These are phyloP conservation scores for Ustulina deusta DNA, from an alignment of 2,329 filamentous ascomycete genomes.

Conservation along the genomic window DNA sequence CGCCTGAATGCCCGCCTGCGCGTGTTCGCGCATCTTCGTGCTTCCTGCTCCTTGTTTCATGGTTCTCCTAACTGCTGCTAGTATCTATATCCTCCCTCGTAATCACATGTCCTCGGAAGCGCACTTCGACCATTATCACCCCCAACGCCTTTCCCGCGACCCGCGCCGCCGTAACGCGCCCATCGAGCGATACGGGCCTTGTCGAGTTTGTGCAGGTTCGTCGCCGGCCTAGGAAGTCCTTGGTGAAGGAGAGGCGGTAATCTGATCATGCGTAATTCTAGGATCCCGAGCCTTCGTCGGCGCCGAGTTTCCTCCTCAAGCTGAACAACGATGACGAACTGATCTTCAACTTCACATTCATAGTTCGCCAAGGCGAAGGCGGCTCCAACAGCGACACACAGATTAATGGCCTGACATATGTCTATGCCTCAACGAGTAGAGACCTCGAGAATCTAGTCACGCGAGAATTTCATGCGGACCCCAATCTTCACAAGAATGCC, in stretches of 20 bases:
- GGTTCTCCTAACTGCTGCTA: conserved; percentile 55
- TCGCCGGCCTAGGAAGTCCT: conserved; percentile 39
- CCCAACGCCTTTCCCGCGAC: conserved; percentile 91
- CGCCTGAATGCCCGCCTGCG: conserved; percentile 17
- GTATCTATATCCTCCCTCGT: conserved; percentile 88
- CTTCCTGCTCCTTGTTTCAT: background rate
- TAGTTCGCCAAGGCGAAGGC: conserved; percentile 72
- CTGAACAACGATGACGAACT: conserved; percentile 92
- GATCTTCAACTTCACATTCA: conserved; percentile 91
- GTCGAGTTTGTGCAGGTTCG: conserved; percentile 93
- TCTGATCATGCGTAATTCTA: conserved; percentile 54
- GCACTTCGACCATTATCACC: conserved; percentile 79
- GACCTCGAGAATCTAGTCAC: conserved; percentile 96
- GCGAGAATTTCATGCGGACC: conserved; percentile 94
- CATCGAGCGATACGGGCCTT: conserved; percentile 77
- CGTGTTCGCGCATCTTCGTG: conserved; percentile 36
- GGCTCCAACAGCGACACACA: conserved; percentile 73
- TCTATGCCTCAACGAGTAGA: conserved; percentile 84
- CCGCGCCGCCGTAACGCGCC: conserved; percentile 78
- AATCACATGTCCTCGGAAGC: conserved; percentile 83
- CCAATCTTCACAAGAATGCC: conserved; percentile 95
- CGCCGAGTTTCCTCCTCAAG: conserved; percentile 85
- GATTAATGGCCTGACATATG: conserved; percentile 91
- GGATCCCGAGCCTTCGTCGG: conserved; percentile 78
- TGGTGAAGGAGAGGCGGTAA: conserved; percentile 29